Evolutionary conservation across 192 early-diverging fungal genomes (phyloP).

Genomic region (Rhizoclosmatium globosum): DNA sequence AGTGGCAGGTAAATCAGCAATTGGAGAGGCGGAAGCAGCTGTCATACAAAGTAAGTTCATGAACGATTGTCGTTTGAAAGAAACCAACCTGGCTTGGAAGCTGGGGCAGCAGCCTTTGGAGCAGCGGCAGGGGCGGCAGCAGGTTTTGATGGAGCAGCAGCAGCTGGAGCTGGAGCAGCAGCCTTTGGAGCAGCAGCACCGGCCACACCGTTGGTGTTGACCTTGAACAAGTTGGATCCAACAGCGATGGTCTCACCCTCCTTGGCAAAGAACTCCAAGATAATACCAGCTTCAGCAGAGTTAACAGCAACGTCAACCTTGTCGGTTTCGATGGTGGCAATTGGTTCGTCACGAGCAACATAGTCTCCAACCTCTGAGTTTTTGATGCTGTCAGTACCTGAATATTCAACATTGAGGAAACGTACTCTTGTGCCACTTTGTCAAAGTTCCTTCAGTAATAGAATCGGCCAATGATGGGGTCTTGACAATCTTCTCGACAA

Average conservation of each 20-base stretch:
- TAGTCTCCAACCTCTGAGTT: constrained; percentile 90
- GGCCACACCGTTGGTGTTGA: constrained; percentile 68
- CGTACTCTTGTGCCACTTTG: constrained; percentile 94
- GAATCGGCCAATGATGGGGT: constrained; percentile 97
- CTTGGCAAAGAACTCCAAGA: constrained; percentile 80
- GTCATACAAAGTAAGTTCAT: neutral
- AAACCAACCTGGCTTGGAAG: constrained; percentile 5
- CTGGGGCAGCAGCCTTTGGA: constrained; percentile 47
- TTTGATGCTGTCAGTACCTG: constrained; percentile 56
- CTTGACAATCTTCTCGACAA: constrained; percentile 86
- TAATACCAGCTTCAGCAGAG: constrained; percentile 87
- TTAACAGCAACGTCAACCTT: constrained; percentile 98
- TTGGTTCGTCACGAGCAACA: constrained; percentile 92
- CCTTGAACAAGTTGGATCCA: constrained; percentile 90
- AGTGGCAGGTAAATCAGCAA: neutral
- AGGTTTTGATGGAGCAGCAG: constrained; percentile 45
- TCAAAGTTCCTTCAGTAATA: constrained; percentile 97
- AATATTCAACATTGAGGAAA: neutral
- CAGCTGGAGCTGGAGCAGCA: constrained; percentile 33
- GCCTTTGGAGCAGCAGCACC: constrained; percentile 36
- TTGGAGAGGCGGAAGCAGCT: constrained; percentile 34
- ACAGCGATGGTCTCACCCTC: constrained; percentile 92
- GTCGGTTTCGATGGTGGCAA: constrained; percentile 99
- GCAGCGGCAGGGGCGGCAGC: constrained; percentile 59
- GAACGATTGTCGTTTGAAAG: constrained; percentile 2